A percentile compares a stretch with the other conserved stretches of the same genome.
phyloP scores from a whole-genome alignment of 2,329 filamentous ascomycete genomes.

The Aspergillus eucalypticola region DNA sequence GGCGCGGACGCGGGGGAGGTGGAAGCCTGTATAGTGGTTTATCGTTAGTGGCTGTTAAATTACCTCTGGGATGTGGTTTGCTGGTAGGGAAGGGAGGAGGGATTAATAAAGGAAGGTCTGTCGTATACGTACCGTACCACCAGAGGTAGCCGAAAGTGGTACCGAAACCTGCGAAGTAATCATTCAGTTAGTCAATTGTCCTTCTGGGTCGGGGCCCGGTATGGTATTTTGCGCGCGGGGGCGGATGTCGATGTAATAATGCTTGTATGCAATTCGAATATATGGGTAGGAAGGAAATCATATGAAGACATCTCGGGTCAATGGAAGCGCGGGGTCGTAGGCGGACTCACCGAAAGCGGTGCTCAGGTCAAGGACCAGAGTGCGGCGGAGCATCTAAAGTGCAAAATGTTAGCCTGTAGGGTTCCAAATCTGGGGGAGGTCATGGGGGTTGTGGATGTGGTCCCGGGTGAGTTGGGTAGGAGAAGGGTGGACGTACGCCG shows the following conservation, averaged over 20 bases:
- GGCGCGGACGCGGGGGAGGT: slow-evolving; percentile 64
- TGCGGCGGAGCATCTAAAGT: slow-evolving; percentile 64
- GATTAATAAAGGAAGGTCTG: not conserved
- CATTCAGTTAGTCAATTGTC: not conserved
- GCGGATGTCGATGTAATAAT: not conserved
- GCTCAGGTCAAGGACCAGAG: slow-evolving; percentile 66
- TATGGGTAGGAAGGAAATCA: not conserved
- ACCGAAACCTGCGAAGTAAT: slow-evolving; percentile 55
- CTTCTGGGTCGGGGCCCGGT: slow-evolving; percentile 6
- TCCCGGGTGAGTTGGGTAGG: slow-evolving; percentile 9
- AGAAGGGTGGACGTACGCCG: slow-evolving; percentile 40
- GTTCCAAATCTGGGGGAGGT: not conserved
- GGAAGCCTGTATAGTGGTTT: slow-evolving; percentile 53
- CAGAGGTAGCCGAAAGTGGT: slow-evolving; percentile 64
- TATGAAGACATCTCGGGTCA: not conserved
- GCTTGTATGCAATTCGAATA: too few relatives aligned
- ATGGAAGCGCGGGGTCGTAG: not conserved
- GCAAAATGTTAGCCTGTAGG: slow-evolving; percentile 18
- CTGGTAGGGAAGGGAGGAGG: not conserved
- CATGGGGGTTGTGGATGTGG: not conserved
- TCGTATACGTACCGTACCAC: slow-evolving; percentile 61
- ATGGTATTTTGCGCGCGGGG: slow-evolving; percentile 14
- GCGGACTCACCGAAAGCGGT: slow-evolving; percentile 62
- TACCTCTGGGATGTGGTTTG: not conserved
- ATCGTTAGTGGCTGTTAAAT: not conserved